Conservation (phyloP, 2,329 filamentous ascomycete species). For the Xylariaceae sp. region DNA sequence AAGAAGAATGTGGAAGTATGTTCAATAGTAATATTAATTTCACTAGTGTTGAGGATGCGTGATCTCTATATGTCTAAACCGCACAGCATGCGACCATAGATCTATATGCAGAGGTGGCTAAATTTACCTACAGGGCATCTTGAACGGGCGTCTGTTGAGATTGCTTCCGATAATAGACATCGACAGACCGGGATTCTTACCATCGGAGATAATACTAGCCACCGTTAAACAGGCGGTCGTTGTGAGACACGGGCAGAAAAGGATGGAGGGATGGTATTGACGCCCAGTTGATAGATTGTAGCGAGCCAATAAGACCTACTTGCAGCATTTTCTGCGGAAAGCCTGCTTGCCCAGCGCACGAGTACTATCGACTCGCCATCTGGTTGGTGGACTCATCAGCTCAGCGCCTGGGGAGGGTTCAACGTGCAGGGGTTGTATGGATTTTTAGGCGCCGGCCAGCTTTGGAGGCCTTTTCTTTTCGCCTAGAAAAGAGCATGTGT, state of each 20-base stretch:
- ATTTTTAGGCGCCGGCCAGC: constrained; percentile 32
- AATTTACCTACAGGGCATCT: too few relatives aligned
- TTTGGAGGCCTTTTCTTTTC: constrained; percentile 16
- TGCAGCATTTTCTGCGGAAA: constrained; percentile 1
- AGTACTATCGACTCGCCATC: background rate
- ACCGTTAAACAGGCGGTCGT: background rate
- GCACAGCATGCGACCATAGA: constrained; percentile 10
- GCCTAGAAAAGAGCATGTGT: too few relatives aligned
- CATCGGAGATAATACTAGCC: constrained; percentile 4
- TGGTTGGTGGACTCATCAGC: constrained; percentile 14
- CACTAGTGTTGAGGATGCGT: constrained; percentile 6
- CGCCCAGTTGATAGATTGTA: constrained; percentile 12
- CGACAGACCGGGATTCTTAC: background rate
- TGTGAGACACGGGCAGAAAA: constrained; percentile 10
- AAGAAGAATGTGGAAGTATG: background rate
- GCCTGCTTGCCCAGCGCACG: background rate
- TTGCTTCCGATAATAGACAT: constrained; percentile 6
- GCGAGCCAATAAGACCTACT: constrained; percentile 5
- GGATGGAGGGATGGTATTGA: constrained; percentile 9
- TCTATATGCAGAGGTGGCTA: constrained; percentile 5
- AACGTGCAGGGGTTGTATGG: constrained; percentile 20
- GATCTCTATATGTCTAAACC: constrained; percentile 18
- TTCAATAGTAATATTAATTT: too few relatives aligned
- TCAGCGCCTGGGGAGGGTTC: constrained; percentile 18
- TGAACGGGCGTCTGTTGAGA: constrained; percentile 11